Evolutionary conservation across 2,329 filamentous ascomycete species (phyloP).

Genomic region (Aspergillus viridinutans): DNA sequence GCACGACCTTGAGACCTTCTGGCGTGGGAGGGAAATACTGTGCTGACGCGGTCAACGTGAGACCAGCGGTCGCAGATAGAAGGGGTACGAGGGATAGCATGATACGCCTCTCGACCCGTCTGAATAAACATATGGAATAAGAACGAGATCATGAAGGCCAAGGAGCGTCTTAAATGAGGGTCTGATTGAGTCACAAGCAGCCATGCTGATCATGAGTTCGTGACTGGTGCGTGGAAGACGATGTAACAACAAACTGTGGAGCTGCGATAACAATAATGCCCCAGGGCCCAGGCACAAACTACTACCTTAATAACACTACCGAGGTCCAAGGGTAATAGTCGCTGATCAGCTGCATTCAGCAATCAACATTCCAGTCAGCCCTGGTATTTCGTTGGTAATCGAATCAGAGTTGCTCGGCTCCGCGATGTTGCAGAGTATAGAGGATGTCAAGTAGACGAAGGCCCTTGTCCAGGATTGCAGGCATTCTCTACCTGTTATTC

Average conservation of each 20-base stretch:
- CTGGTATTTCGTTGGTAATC: too few species aligned
- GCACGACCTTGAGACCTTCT: conserved; percentile 37
- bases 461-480: too few species aligned
- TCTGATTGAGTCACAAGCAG: background rate
- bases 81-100: conserved; percentile 11
- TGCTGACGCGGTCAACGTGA: conserved; percentile 19
- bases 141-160: background rate
- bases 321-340: too few species aligned
- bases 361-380: background rate
- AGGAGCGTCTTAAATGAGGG: background rate
- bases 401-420: too few species aligned
- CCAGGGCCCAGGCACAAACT: too few species aligned
- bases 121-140: background rate
- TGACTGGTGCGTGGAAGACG: background rate
- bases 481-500: too few species aligned
- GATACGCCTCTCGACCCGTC: background rate
- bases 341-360: background rate
- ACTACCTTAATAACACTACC: too few species aligned
- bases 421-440: too few species aligned
- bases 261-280: background rate
- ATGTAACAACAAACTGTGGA: background rate
- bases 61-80: conserved; percentile 9
- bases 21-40: conserved; percentile 42
- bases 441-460: too few species aligned
- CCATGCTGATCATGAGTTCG: background rate